Evolutionary conservation across 2,329 filamentous ascomycete species (phyloP).

Genomic region (Thelonectria olida): DNA sequence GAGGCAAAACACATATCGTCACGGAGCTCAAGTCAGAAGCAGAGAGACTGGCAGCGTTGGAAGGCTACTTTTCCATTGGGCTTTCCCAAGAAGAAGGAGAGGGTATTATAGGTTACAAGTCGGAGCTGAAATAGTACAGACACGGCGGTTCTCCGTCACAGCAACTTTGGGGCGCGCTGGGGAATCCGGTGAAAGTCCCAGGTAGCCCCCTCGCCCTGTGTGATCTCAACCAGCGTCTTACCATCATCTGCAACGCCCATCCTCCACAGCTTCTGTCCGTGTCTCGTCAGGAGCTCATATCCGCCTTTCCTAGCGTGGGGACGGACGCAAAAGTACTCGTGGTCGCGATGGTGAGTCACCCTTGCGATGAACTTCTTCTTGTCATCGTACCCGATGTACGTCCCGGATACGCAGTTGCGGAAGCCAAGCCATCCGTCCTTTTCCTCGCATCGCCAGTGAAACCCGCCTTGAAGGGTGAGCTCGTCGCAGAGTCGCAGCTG

Average conservation of each 20-base stretch:
- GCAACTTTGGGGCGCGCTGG: not conserved
- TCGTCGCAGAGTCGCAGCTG: conserved; percentile 36
- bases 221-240: conserved; percentile 35
- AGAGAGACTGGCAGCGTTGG: conserved; percentile 57
- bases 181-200: conserved; percentile 41
- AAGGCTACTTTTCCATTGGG: conserved; percentile 57
- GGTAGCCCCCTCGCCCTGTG: conserved; percentile 39
- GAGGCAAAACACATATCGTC: conserved; percentile 29
- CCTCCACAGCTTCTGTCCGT: conserved; percentile 41
- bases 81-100: conserved; percentile 45
- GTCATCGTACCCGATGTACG: conserved; percentile 46
- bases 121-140: conserved; percentile 17
- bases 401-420: conserved; percentile 44
- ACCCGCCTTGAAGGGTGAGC: conserved; percentile 29
- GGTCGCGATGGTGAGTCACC: conserved; percentile 34
- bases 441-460: conserved; percentile 51
- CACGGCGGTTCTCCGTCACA: not conserved
- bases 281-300: conserved; percentile 43
- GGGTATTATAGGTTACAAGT: conserved; percentile 22
- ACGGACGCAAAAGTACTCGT: conserved; percentile 44
- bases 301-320: conserved; percentile 42
- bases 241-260: conserved; percentile 37
- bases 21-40: conserved; percentile 52
- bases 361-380: conserved; percentile 32
- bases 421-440: conserved; percentile 51